phyloP scores from a whole-genome alignment of 2,329 filamentous ascomycete species.

The Talaromyces albobiverticillius region DNA sequence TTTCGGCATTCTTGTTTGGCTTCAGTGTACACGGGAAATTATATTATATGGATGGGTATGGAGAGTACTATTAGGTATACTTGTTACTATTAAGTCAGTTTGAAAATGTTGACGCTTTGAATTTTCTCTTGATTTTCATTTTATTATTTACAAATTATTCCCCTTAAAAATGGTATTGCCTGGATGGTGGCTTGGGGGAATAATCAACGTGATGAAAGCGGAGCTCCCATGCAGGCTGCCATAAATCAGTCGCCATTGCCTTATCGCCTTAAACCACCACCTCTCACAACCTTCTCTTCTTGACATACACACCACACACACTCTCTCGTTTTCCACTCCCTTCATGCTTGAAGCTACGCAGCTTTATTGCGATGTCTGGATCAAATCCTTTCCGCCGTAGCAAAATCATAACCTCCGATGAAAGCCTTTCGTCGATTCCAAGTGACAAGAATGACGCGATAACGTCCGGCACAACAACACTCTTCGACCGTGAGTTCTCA shows the following conservation, averaged over 20 bases:
- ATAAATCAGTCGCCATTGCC: background rate
- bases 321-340: slow-evolving; percentile 8
- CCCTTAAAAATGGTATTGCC: too few relatives aligned
- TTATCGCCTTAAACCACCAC: too few relatives aligned
- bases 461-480: slow-evolving; percentile 5
- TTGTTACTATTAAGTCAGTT: too few relatives aligned
- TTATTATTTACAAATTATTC: too few relatives aligned
- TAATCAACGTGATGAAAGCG: background rate
- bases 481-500: slow-evolving; percentile 9
- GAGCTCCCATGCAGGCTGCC: slow-evolving; percentile 11
- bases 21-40: background rate
- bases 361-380: slow-evolving; percentile 42
- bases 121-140: too few relatives aligned
- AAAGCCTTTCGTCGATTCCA: slow-evolving; percentile 23
- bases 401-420: slow-evolving; percentile 29
- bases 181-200: too few relatives aligned
- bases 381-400: slow-evolving; percentile 52
- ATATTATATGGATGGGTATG: background rate
- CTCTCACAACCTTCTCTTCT: too few relatives aligned
- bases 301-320: background rate
- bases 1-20: slow-evolving; percentile 1
- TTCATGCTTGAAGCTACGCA: slow-evolving; percentile 30
- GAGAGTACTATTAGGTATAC: too few relatives aligned
- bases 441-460: slow-evolving; percentile 17
- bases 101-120: background rate